Conservation (phyloP, 2,329 filamentous ascomycete species). For the Cladosporium sp. region DNA sequence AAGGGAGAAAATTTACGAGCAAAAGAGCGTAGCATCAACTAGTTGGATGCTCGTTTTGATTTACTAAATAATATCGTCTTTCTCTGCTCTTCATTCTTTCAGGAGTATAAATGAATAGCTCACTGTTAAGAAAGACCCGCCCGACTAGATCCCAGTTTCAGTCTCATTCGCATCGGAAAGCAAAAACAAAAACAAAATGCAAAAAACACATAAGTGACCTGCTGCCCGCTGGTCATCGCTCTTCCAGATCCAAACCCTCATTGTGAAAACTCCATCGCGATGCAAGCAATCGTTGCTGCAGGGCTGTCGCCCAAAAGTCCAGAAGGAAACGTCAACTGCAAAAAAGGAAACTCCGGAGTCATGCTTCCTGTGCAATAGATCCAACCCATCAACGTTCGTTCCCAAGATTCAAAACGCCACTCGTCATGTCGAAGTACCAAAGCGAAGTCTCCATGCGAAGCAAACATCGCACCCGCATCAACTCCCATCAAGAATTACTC, state of each 20-base stretch:
- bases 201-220: background rate
- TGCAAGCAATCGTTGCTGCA: background rate
- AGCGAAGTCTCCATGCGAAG: background rate
- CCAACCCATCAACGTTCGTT: background rate
- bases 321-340: background rate
- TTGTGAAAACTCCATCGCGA: background rate
- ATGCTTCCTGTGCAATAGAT: background rate
- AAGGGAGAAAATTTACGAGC: background rate
- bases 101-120: background rate
- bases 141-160: background rate
- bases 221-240: constrained; percentile 2
- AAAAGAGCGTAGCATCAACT: constrained; percentile 6
- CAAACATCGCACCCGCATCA: background rate
- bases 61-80: background rate
- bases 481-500: background rate
- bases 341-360: background rate
- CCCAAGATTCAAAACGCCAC: background rate
- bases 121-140: background rate
- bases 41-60: constrained; percentile 9
- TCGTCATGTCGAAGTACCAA: background rate
- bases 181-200: background rate
- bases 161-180: background rate
- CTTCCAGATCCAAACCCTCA: background rate
- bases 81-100: background rate
- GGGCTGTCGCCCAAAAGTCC: background rate